These are phyloP conservation scores for Gryganskiella cystojenkinii DNA, from an alignment of 192 early-diverging fungal species.

Conservation along the genomic window DNA sequence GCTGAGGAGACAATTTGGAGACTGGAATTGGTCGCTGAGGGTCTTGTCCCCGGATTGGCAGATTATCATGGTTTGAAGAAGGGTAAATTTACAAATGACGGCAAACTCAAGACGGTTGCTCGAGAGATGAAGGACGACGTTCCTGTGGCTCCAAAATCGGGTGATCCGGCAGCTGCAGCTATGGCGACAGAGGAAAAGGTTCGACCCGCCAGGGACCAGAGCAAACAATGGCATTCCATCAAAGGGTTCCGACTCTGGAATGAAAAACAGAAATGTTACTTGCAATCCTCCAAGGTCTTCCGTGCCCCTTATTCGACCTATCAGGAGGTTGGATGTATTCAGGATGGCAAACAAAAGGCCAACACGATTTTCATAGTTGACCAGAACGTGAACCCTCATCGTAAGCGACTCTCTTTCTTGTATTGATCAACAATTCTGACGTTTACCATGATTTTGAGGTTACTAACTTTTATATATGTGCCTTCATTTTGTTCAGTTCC, in stretches of 20 bases:
- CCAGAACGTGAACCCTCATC: conserved; percentile 36
- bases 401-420: conserved; percentile 6
- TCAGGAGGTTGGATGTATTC: conserved; percentile 44
- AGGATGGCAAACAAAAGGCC: conserved; percentile 32
- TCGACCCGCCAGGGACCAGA: conserved; percentile 2
- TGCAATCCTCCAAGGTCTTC: conserved; percentile 45
- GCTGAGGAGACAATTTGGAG: conserved; percentile 36
- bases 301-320: conserved; percentile 38
- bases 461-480: background rate
- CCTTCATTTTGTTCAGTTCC: conserved; percentile 30
- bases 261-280: conserved; percentile 32
- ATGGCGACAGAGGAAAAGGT: conserved; percentile 6
- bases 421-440: too few species aligned
- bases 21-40: conserved; percentile 31
- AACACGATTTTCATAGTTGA: conserved; percentile 49
- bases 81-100: background rate
- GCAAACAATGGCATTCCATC: conserved; percentile 51
- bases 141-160: too few species aligned
- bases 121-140: background rate
- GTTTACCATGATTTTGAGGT: background rate
- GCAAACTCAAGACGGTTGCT: background rate
- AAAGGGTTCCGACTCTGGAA: conserved; percentile 47
- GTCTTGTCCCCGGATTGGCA: conserved; percentile 31
- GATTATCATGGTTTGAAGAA: conserved; percentile 18
- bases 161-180: background rate